These are phyloP conservation scores for Cyberlindnera nakhonratchasimensis DNA, from an alignment of 805 yeast genomes.

Conservation along the genomic window DNA sequence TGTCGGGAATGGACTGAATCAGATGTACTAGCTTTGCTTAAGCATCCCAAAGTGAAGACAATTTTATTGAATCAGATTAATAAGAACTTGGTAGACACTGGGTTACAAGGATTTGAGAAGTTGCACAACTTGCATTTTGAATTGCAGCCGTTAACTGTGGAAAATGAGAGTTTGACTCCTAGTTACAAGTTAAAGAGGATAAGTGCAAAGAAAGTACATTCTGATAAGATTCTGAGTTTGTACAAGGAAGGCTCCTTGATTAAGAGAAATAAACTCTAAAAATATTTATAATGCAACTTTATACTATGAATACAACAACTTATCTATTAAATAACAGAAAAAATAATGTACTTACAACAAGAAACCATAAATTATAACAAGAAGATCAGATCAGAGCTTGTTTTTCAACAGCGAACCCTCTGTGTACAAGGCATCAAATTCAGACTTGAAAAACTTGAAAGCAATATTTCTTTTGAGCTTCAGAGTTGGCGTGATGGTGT, in stretches of 20 bases:
- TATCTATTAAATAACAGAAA: no score
- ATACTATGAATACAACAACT: no score
- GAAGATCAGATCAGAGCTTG: constrained; percentile 11
- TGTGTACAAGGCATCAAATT: constrained; percentile 42
- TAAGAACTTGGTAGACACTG: constrained; percentile 9
- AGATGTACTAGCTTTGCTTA: constrained; percentile 10
- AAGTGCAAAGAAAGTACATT: constrained; percentile 43
- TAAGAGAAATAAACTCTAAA: constrained; percentile 12
- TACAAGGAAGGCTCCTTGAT: constrained; percentile 44
- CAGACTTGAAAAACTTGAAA: constrained; percentile 38
- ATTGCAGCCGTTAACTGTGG: constrained; percentile 57
- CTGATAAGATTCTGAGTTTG: constrained; percentile 37
- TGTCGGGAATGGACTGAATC: constrained; percentile 10
- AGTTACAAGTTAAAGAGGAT: constrained; percentile 55
- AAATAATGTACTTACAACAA: no score
- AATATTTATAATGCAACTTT: not conserved
- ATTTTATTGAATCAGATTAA: constrained; percentile 9
- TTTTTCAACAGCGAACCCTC: constrained; percentile 38
- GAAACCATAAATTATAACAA: no score
- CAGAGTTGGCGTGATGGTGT: constrained; percentile 65
- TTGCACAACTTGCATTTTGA: constrained; percentile 51
- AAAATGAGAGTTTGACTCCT: constrained; percentile 62
- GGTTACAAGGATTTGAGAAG: constrained; percentile 53
- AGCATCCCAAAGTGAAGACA: constrained; percentile 10
- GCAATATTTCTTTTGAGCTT: constrained; percentile 50